phyloP scores from a whole-genome alignment of 176 grass and related monocot genomes.

The Triticum turgidum region DNA sequence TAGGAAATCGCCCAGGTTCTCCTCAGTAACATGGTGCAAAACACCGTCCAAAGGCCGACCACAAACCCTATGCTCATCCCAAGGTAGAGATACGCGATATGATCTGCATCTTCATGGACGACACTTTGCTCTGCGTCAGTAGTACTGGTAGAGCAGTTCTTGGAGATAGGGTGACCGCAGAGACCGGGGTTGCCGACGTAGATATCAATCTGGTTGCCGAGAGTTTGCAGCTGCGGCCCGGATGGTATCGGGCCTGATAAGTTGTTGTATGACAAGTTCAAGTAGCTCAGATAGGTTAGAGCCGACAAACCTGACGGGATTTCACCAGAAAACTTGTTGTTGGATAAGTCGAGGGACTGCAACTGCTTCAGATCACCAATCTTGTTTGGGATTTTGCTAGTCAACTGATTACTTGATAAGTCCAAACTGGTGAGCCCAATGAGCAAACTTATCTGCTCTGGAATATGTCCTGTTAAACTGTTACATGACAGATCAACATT shows the following conservation, averaged over 20 bases:
- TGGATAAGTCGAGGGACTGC: not conserved
- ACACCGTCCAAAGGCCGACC: not conserved
- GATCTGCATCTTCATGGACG: not conserved
- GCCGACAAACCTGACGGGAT: not conserved
- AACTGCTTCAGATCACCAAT: not conserved
- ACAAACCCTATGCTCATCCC: not conserved
- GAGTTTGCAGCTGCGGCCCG: too few relatives aligned
- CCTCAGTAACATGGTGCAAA: not conserved
- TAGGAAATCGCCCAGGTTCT: not conserved
- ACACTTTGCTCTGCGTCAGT: not conserved
- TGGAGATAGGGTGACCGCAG: not conserved
- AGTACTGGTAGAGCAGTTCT: not conserved
- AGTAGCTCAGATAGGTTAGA: not conserved
- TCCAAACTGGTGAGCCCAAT: not conserved
- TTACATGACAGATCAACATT: not conserved
- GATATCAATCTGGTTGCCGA: not conserved
- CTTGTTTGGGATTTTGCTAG: not conserved
- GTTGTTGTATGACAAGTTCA: too few relatives aligned
- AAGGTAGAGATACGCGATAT: not conserved
- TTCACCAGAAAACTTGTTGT: not conserved
- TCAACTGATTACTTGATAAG: not conserved
- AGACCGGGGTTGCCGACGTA: not conserved
- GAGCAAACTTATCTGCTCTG: not conserved
- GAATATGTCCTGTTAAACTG: not conserved
- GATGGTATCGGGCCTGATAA: too few relatives aligned